These are phyloP conservation scores for Auricularia sp. DNA, from an alignment of 768 basidiomycete genomes.

Conservation along the genomic window DNA sequence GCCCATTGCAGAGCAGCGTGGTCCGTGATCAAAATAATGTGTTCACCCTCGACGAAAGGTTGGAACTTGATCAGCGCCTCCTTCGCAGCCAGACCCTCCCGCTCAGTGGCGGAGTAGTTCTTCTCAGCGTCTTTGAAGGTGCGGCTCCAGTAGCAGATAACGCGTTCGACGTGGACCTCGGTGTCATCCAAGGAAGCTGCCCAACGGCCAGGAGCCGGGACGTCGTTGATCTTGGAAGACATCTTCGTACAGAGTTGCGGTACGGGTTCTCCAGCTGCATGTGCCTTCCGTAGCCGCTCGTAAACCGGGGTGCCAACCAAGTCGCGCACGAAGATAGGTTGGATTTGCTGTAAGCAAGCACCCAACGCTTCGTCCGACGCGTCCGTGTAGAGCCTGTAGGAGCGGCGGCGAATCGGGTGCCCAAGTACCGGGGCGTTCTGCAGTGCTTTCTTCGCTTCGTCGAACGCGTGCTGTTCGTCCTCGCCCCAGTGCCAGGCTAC, in stretches of 20 bases:
- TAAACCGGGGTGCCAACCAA: constrained; percentile 16
- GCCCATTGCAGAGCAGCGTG: constrained; percentile 27
- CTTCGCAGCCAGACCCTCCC: constrained; percentile 29
- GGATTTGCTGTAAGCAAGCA: constrained; percentile 17
- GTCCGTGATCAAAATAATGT: constrained; percentile 16
- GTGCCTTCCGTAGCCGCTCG: constrained; percentile 13
- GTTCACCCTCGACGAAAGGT: constrained; percentile 28
- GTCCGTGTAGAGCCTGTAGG: constrained; percentile 19
- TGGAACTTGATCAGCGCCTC: constrained; percentile 31
- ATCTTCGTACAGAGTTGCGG: too few relatives aligned
- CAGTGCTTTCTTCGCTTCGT: constrained; percentile 21
- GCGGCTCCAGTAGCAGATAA: too few relatives aligned
- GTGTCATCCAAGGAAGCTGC: too few relatives aligned
- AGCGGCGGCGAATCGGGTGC: too few relatives aligned
- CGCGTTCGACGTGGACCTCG: too few relatives aligned
- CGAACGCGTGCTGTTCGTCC: constrained; percentile 20
- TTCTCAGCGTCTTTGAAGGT: too few relatives aligned
- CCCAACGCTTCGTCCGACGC: constrained; percentile 12
- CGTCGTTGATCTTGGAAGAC: too few relatives aligned
- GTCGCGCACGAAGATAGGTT: constrained; percentile 15
- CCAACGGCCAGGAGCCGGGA: too few relatives aligned
- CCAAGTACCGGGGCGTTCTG: constrained; percentile 24
- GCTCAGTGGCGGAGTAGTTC: constrained; percentile 20
- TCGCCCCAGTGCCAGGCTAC: constrained; percentile 15
- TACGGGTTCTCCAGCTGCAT: too few relatives aligned